Percentiles rank a stretch among this genome's conserved stretches.
These are phyloP conservation scores for Chrysochromulina tobinii DNA, from an alignment of 78 protist genomes.

Conservation along the genomic window DNA sequence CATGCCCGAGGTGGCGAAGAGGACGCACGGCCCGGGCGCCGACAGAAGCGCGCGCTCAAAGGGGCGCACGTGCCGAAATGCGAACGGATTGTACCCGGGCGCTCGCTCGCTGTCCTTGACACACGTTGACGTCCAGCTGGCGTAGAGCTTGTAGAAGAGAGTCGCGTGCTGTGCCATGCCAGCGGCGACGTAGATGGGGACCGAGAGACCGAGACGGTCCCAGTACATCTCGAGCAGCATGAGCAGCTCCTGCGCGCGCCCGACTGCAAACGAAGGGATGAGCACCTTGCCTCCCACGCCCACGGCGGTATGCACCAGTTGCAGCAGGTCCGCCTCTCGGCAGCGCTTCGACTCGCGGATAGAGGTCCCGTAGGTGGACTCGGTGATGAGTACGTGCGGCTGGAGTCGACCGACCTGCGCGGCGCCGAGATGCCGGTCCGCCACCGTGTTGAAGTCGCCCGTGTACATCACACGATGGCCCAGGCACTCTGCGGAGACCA, in stretches of 20 bases:
- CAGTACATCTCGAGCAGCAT: constrained; percentile 92
- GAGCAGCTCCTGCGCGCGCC: constrained; percentile 97
- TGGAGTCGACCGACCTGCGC: background rate
- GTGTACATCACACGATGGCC: constrained; percentile 89
- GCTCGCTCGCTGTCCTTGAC: constrained; percentile 34
- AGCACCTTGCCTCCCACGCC: constrained; percentile 83
- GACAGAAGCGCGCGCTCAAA: constrained; percentile 58
- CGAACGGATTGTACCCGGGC: constrained; percentile 71
- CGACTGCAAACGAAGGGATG: constrained; percentile 97
- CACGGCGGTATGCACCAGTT: constrained; percentile 78
- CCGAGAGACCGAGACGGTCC: constrained; percentile 82
- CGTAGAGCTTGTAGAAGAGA: constrained; percentile 87
- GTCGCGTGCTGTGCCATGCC: constrained; percentile 79
- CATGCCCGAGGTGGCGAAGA: constrained; percentile 98
- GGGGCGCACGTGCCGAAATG: constrained; percentile 73
- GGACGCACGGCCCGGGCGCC: constrained; percentile 75
- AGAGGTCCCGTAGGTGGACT: constrained; percentile 93
- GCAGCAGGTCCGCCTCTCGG: constrained; percentile 92
- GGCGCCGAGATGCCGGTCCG: constrained; percentile 93
- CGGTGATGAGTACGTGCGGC: constrained; percentile 93
- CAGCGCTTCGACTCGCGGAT: constrained; percentile 86
- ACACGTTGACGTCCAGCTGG: constrained; percentile 87
- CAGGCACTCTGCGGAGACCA: constrained; percentile 76
- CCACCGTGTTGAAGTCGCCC: constrained; percentile 98
- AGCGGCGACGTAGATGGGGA: constrained; percentile 87